Percentiles rank a stretch among this genome's conserved stretches.
Evolutionary conservation across 129 eudicot genomes (phyloP).

Genomic region (Centrapalus pauciflorus): DNA sequence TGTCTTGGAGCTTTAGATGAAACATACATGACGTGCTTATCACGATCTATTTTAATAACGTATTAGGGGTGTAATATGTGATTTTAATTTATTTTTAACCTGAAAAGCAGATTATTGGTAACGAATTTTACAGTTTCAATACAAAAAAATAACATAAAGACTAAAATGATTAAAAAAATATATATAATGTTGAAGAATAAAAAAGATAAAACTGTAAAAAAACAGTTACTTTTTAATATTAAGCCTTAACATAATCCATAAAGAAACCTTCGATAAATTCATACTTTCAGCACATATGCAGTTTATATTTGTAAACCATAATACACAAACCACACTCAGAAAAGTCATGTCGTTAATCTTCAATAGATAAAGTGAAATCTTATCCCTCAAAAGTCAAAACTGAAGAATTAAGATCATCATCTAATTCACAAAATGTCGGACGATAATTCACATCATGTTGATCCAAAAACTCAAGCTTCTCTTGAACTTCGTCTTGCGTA

Average conservation of each 20-base stretch:
- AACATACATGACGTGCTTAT: no score
- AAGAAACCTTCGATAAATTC: neutral
- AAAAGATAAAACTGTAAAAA: no score
- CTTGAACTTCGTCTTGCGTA: constrained; percentile 57
- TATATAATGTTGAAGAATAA: no score
- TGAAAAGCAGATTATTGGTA: no score
- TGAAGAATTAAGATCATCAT: constrained; percentile 28
- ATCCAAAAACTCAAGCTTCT: constrained; percentile 22
- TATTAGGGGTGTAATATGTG: no score
- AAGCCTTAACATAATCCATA: constrained; percentile 1
- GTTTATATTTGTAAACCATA: constrained; percentile 11
- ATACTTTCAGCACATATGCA: constrained; percentile 10
- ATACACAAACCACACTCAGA: neutral
- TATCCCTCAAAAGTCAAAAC: constrained; percentile 40
- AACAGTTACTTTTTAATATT: no score
- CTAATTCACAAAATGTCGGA: constrained; percentile 26
- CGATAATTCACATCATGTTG: constrained; percentile 29
- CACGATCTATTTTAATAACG: no score
- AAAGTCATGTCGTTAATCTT: constrained; percentile 18
- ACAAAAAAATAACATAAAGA: no score
- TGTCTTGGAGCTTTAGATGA: no score
- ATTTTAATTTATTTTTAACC: no score
- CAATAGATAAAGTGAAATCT: constrained; percentile 42
- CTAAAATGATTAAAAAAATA: no score
- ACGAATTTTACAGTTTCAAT: no score